Evolutionary conservation across 306 rosid genomes (phyloP).

Genomic region (Arachis hypogaea): DNA sequence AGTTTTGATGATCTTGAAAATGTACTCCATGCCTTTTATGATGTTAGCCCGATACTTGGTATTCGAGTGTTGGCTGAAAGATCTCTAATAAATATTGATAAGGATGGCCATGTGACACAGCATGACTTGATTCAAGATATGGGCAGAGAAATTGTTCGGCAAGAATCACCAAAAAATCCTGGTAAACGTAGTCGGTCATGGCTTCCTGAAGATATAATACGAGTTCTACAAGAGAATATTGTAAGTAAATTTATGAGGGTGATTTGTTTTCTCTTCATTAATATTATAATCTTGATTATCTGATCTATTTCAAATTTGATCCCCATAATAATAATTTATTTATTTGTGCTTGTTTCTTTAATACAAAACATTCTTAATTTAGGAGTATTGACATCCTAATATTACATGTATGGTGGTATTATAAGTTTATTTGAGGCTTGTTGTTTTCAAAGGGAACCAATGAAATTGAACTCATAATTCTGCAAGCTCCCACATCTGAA

Average conservation of each 20-base stretch:
- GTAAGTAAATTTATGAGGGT: not conserved
- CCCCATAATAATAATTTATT: not conserved
- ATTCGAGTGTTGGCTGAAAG: not conserved
- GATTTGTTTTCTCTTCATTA: not conserved
- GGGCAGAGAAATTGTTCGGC: not conserved
- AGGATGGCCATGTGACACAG: not conserved
- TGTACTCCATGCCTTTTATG: not conserved
- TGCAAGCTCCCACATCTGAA: not conserved
- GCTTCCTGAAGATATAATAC: not conserved
- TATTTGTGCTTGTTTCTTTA: not conserved
- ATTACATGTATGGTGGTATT: no score
- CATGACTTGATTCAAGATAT: not conserved
- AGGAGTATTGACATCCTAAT: no score
- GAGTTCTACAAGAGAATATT: not conserved
- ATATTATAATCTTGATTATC: not conserved
- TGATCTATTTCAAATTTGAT: not conserved
- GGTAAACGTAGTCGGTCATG: not conserved
- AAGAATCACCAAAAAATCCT: not conserved
- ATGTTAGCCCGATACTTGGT: not conserved
- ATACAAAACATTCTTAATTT: no score
- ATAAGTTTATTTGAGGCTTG: no score
- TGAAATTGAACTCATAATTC: not conserved
- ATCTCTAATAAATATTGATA: not conserved
- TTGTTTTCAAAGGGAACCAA: not conserved
- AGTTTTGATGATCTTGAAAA: not conserved